phyloP scores from a whole-genome alignment of 768 basidiomycete genomes.

The Sporobolomyces roseus region DNA sequence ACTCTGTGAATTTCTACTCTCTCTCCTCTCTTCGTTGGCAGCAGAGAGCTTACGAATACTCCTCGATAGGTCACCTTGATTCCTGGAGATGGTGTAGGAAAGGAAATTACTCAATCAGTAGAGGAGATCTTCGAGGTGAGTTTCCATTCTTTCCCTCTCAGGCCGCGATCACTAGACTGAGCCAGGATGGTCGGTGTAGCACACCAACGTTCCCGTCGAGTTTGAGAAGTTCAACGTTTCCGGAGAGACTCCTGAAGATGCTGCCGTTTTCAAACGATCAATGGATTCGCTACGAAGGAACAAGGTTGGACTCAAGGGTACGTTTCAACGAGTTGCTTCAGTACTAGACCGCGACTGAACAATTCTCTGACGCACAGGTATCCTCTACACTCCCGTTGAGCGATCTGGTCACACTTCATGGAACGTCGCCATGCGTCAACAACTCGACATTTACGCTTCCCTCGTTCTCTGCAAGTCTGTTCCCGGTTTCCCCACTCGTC shows the following conservation, averaged over 20 bases:
- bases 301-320: conserved; percentile 96
- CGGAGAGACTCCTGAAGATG: conserved; percentile 88
- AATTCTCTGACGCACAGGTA: no score
- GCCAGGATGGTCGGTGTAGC: no score
- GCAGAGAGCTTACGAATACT: background rate
- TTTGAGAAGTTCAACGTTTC: conserved; percentile 83
- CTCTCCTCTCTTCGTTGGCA: background rate
- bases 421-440: conserved; percentile 99
- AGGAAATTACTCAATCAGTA: conserved; percentile 94
- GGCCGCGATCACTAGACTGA: background rate
- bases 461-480: conserved; percentile 97
- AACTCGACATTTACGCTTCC: conserved; percentile 98
- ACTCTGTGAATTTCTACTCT: conserved; percentile 62
- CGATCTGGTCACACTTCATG: conserved; percentile 95
- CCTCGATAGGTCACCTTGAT: conserved; percentile 78
- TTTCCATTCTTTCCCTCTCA: background rate
- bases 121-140: conserved; percentile 87
- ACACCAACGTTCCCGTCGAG: conserved; percentile 95
- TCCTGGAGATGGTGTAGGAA: conserved; percentile 95
- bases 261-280: conserved; percentile 91
- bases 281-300: conserved; percentile 98
- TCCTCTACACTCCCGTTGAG: conserved; percentile 96
- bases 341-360: no score
- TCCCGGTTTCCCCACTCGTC: conserved; percentile 91
- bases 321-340: conserved; percentile 28